Evolutionary conservation across 305 asterid genomes (phyloP), one percentile per base, ranked within the genome.

Genomic region (Fraxinus xanthoxyloides): DNA sequence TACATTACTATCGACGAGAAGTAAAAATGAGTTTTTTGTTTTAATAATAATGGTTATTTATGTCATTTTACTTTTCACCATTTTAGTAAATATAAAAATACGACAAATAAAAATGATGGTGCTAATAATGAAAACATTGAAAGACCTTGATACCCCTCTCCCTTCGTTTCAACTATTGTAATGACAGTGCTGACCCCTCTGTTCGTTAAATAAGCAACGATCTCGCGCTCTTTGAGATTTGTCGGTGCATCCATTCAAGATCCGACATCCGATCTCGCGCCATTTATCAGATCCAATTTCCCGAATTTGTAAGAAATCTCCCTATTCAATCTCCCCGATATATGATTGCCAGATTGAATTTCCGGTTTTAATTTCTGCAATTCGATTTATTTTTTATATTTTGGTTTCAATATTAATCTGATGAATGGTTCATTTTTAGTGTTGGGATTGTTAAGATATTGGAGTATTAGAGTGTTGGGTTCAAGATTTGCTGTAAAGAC

Each of bases 221-320:
- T 72, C 54, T 82, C 78, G 81, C 76, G 78, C 32, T 7, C 17
- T 72, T 69, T 80, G 69, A 79, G 83, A 35, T 67, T 77, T 63
- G 87, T 85, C 86, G 85, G 85, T 80, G 78, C 76, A 19, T 82
- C 76, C 77, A 79, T 84, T 85, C 78, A 81, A 83, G 35, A 32
- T 26, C 40, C 79, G 21, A 84, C 88, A 89, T 85, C 87, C 90
- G 88, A 83, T 89, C 89, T 87, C 90, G 74, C 85, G 77, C 84
- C 84, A 80, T 79, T 75, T 36, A 80, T 78, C 85, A 61, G 89
- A 89, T 87, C 86, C 83, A 79, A 19, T 70, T 72, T 73, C 79
- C 19, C 43, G 24, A 9, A 38, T 46, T 75, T 51, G 87, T 81
- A 69, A 85, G 91, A 81, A 24, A 32, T 75, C 48, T 46, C 51